Base-by-base conservation (phyloP, 768 basidiomycete genomes). In the Russula sp. region DNA sequence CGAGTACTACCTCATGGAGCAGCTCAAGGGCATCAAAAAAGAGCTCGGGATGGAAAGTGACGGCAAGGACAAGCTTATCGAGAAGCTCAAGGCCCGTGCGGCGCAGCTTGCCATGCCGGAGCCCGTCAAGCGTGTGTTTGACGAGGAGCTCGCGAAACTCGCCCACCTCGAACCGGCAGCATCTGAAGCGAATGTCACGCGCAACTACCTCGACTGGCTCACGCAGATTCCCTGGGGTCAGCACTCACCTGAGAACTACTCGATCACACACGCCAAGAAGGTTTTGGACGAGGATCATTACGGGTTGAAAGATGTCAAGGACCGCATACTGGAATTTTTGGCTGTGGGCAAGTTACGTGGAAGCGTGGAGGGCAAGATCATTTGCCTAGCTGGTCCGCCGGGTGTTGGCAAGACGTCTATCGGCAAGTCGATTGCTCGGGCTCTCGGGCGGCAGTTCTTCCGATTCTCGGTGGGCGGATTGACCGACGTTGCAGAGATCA, bases 341-440 rank as follows among this genome's bases (percentile, higher is more conserved):
- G 94, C 94, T 1, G 94, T 97, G 0, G 94, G 94, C 22, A 96
- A 95, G 73, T 83, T 96, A 0, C 86, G 94, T 18, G 97, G 97
- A 9, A 94, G 90, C 0, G 94, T 98, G 20, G 82, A 98, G 72
- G 97, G 96, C 69, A 99, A 99, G 80, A 99, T 99, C 70, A 88
- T 98, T 48, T 96, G 94, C 71, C 84, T 99, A 26, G 92, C 90
- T 44, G 97, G 97, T 18, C 97, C 97, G 11, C 97, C 96, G 3
- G 96, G 96, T 72, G 97, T 99, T 5, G 96, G 96, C 46, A 98
- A 98, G 79, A 98, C 96, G 5, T 89, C 86, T 61, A 97, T 98
- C 49, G 96, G 95, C 54, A 95, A 95, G 79, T 91, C 88, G 2
- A 97, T 99, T 57, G 89, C 97, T 0, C 83, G 94, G 18, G 95